Evolutionary conservation across 148 eudicot genomes (phyloP).

Genomic region (Polygonum aviculare): DNA sequence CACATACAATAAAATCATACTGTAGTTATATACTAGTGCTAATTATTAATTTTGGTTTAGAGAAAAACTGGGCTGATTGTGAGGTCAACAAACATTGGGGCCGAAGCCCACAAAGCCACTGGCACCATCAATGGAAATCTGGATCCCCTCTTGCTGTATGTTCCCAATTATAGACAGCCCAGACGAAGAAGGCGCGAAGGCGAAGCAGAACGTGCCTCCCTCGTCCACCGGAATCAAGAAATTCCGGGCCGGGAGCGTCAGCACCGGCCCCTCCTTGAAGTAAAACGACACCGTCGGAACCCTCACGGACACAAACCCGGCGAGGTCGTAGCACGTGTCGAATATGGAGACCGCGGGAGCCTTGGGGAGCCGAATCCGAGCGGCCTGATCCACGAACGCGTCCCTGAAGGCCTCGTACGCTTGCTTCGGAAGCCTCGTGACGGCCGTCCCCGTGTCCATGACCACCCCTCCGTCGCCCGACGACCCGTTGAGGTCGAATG

Average conservation of each 20-base stretch:
- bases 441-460: conserved; percentile 61
- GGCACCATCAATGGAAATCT: conserved; percentile 44
- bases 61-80: neutral
- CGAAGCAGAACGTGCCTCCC: conserved; percentile 32
- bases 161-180: conserved; percentile 52
- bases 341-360: conserved; percentile 32
- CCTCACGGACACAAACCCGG: conserved; percentile 47
- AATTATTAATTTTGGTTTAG: neutral
- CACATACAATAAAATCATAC: neutral
- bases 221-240: conserved; percentile 54
- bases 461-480: conserved; percentile 52
- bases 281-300: conserved; percentile 60
- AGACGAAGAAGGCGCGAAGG: conserved; percentile 23
- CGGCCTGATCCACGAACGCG: conserved; percentile 32
- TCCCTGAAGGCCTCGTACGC: conserved; percentile 39
- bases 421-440: conserved; percentile 35
- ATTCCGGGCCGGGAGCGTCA: conserved; percentile 54
- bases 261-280: conserved; percentile 43
- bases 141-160: conserved; percentile 68
- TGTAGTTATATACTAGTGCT: no score
- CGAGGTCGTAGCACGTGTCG: conserved; percentile 54
- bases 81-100: conserved; percentile 41
- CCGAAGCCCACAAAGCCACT: conserved; percentile 57
- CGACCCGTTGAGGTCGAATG: conserved; percentile 22
- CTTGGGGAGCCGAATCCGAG: conserved; percentile 28